Conservation (phyloP, 108 stramenopile genomes). For the Bacterosira constricta region DNA sequence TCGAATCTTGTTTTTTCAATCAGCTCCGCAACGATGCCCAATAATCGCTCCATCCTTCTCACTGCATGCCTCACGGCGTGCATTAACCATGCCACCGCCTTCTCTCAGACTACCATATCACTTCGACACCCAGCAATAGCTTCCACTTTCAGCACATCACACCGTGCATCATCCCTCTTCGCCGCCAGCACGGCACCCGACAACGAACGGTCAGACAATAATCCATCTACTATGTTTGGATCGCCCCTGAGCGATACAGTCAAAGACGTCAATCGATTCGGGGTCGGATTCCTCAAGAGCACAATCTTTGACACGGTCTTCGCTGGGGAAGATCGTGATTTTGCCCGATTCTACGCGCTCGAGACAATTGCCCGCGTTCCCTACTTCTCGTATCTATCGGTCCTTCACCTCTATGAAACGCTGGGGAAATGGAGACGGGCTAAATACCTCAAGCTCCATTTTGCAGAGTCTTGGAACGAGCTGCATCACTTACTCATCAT, state of each 20-base stretch:
- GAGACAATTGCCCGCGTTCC: slow-evolving; percentile 96
- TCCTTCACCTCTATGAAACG: slow-evolving; percentile 93
- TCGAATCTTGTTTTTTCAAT: not conserved
- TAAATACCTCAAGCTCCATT: slow-evolving; percentile 76
- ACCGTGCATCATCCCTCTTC: not conserved
- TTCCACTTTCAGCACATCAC: no score
- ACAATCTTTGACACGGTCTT: slow-evolving; percentile 50
- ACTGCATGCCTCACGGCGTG: not conserved
- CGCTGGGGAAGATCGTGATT: slow-evolving; percentile 52
- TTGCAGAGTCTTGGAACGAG: slow-evolving; percentile 95
- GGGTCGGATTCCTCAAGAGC: slow-evolving; percentile 46
- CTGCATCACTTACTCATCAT: slow-evolving; percentile 96
- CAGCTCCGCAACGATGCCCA: not conserved
- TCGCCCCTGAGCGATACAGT: slow-evolving; percentile 31
- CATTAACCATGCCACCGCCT: not conserved
- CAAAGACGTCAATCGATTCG: slow-evolving; percentile 36
- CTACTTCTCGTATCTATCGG: slow-evolving; percentile 91
- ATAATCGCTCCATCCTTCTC: not conserved
- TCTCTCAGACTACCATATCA: not conserved
- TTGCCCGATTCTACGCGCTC: slow-evolving; percentile 89
- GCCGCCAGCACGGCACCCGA: slow-evolving; percentile 15
- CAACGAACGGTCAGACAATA: slow-evolving; percentile 23
- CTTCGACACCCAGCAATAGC: not conserved
- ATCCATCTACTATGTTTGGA: slow-evolving; percentile 51
- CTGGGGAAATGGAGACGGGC: slow-evolving; percentile 76